Conservation (phyloP, 345 rosid genomes). For the Gynandropsis gynandra region DNA sequence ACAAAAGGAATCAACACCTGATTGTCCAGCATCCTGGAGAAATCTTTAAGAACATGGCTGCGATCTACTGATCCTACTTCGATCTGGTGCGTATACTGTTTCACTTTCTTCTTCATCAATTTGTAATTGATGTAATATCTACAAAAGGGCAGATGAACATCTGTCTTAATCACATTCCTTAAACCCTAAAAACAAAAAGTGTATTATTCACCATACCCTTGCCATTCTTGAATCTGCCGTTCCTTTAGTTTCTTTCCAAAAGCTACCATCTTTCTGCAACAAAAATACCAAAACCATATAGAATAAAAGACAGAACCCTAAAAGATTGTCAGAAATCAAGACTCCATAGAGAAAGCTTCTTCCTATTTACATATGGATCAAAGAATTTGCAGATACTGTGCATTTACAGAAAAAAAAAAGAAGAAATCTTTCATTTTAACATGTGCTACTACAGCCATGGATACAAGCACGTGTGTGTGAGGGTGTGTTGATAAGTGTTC, state of each 20-base stretch:
- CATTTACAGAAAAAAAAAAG: too few relatives aligned
- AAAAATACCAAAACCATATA: background rate
- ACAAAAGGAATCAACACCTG: conserved; percentile 37
- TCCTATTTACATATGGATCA: too few relatives aligned
- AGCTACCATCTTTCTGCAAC: conserved; percentile 25
- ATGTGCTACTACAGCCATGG: too few relatives aligned
- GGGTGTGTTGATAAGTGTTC: too few relatives aligned
- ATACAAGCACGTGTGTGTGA: too few relatives aligned
- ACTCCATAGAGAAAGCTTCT: too few relatives aligned
- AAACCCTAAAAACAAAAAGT: conserved; percentile 2
- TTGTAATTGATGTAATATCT: conserved; percentile 91
- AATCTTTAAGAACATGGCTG: conserved; percentile 91
- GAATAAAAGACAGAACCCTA: background rate
- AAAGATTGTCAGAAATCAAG: too few relatives aligned
- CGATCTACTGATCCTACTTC: conserved; percentile 65
- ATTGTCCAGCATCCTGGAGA: conserved; percentile 87
- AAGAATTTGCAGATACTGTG: too few relatives aligned
- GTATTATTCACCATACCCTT: conserved; percentile 43
- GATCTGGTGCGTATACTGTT: conserved; percentile 62
- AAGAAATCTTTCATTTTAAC: too few relatives aligned
- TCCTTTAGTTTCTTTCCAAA: conserved; percentile 30
- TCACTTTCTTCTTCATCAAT: conserved; percentile 89
- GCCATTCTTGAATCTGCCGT: conserved; percentile 57
- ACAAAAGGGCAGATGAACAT: background rate
- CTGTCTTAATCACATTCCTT: conserved; percentile 1